Base-by-base conservation (phyloP, 495 filamentous ascomycete genomes). In the Lasiosphaeria ovina region DNA sequence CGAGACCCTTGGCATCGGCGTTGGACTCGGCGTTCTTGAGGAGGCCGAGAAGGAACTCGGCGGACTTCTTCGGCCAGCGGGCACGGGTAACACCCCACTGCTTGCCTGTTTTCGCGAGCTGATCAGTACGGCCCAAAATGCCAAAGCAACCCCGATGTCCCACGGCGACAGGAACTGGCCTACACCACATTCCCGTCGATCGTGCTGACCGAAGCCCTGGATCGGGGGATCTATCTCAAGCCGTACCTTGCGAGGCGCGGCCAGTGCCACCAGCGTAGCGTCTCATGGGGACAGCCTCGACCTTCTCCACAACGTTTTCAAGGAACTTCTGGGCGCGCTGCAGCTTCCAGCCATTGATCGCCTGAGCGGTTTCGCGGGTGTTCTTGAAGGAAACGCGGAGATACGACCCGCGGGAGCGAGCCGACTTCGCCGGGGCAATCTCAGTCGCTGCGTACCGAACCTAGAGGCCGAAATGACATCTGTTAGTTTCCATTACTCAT, bases 21-120 rank as follows among this genome's bases (percentile, higher is more conserved):
- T 99, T 99, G 80, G 94, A 89, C 85, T 97, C 94, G 60, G 94
- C 94, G 80, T 99, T 99, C 86, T 93, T 96, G 69, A 99, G 90
- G 63, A 99, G 89, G 73, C 89, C 89, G 76, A 97, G 86, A 62
- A 99, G 85, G 86, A 94, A 96, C 84, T 97, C 87, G 79, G 94
- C 94, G 61, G 92, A 97, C 89, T 99, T 99, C 75, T 89, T 87
- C 79, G 94, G 94, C 95, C 95, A 98, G 84, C 94, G 93, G 69
- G 95, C 95, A 75, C 89, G 90, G 80, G 85, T 82, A 77, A 98
- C 94, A 85, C 95, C 95, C 77, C 90, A 98, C 81, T 93, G 89
- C 84, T 98, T 98, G 82, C 94, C 94, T 98, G 64, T 78, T 74
- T 45, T 50, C 47, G 55, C 54, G 61, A 59, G 53, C 51, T 24